Evolutionary conservation across 345 rosid genomes (phyloP).

Genomic region (Mangifera indica): DNA sequence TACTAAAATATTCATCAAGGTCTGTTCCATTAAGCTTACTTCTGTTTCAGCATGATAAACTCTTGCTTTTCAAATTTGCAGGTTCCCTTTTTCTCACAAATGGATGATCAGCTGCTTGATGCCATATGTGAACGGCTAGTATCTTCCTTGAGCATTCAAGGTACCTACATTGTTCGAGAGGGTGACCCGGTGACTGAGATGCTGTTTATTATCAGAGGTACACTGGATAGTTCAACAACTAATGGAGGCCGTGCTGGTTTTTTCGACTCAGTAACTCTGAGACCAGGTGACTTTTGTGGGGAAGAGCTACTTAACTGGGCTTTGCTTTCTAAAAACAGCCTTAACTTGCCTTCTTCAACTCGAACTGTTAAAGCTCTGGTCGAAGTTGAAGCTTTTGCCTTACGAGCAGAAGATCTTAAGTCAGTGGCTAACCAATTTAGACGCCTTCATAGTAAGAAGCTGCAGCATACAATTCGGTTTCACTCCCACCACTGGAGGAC

Average conservation of each 20-base stretch:
- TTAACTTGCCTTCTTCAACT: constrained; percentile 81
- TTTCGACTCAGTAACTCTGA: constrained; percentile 74
- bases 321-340: constrained; percentile 70
- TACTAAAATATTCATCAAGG: background rate
- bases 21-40: background rate
- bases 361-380: constrained; percentile 82
- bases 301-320: constrained; percentile 98
- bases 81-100: constrained; percentile 93
- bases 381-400: constrained; percentile 95
- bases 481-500: constrained; percentile 97
- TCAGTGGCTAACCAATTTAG: constrained; percentile 92
- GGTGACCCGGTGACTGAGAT: constrained; percentile 91
- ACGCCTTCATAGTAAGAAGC: constrained; percentile 89
- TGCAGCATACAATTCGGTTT: constrained; percentile 86
- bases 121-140: constrained; percentile 91
- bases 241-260: constrained; percentile 94
- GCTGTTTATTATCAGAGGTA: constrained; percentile 87
- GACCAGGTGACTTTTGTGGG: constrained; percentile 92
- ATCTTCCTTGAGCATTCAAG: constrained; percentile 77
- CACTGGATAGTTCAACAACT: constrained; percentile 86
- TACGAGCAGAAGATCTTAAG: constrained; percentile 85
- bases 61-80: constrained; percentile 28
- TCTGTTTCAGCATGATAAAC: background rate
- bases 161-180: constrained; percentile 84
- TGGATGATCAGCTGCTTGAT: constrained; percentile 95